phyloP scores from a whole-genome alignment of 202 grass and related monocot genomes.

The Digitaria exilis region DNA sequence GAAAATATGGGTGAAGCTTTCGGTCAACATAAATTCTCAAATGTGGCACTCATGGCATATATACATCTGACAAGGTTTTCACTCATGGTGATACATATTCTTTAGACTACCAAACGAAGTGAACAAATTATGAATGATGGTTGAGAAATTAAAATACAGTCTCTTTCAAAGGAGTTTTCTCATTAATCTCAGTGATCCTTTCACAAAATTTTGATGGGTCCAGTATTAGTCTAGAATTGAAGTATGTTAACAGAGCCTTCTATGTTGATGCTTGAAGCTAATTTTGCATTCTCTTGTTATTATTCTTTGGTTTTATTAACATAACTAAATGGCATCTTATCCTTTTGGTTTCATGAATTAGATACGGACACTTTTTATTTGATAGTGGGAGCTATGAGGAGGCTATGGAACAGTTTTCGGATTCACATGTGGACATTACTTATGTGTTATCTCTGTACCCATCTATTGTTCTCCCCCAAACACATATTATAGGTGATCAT shows the following conservation, averaged over 20 bases:
- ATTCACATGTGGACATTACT: constrained; percentile 95
- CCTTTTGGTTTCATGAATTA: constrained; percentile 49
- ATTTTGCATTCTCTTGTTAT: constrained; percentile 9
- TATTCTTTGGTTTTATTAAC: constrained; percentile 21
- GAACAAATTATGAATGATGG: not conserved
- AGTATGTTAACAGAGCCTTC: not conserved
- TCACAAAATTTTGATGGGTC: not conserved
- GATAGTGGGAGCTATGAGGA: constrained; percentile 93
- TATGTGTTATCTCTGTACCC: constrained; percentile 87
- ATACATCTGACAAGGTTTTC: not conserved
- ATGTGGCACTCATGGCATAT: not conserved
- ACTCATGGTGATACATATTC: constrained; percentile 1
- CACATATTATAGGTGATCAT: constrained; percentile 57
- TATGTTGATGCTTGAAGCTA: constrained; percentile 31
- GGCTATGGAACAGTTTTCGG: constrained; percentile 87
- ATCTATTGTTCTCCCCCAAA: constrained; percentile 79
- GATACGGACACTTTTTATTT: constrained; percentile 97
- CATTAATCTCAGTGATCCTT: not conserved
- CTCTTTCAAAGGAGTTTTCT: constrained; percentile 1
- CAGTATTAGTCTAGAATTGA: constrained; percentile 12
- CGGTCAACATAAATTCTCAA: constrained; percentile 20
- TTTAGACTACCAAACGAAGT: constrained; percentile 1
- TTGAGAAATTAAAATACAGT: not conserved
- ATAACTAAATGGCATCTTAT: constrained; percentile 29
- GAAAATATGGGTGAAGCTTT: constrained; percentile 14